Percentiles rank a stretch among this genome's conserved stretches.
These are phyloP conservation scores for Pascua sp. DNA, from an alignment of 1,284 basidiomycete genomes.

Conservation along the genomic window DNA sequence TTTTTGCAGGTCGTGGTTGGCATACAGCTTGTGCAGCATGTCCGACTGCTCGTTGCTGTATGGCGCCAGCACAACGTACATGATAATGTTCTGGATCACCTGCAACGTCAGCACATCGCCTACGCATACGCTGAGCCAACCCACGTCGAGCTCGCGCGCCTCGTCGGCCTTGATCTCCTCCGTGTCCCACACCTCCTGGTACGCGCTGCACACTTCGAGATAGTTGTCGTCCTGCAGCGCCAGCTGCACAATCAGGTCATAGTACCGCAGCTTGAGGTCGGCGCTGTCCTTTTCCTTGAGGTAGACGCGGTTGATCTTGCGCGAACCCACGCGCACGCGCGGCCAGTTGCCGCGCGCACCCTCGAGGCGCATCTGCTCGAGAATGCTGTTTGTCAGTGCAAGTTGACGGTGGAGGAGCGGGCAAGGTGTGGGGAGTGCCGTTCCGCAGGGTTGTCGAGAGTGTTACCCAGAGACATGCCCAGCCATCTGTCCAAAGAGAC, in stretches of 20 bases:
- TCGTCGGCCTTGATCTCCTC: conserved; percentile 81
- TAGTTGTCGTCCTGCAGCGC: conserved; percentile 80
- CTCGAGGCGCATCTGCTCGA: conserved; percentile 97
- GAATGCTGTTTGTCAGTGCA: conserved; percentile 53
- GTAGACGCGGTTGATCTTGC: conserved; percentile 93
- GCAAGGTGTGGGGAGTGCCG: neutral
- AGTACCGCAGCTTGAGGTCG: conserved; percentile 92
- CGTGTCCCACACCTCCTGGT: conserved; percentile 95
- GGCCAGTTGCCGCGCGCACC: conserved; percentile 74
- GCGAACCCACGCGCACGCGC: conserved; percentile 81
- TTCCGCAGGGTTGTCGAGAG: too few relatives aligned
- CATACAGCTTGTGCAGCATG: conserved; percentile 84
- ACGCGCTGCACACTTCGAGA: conserved; percentile 91
- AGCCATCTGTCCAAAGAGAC: too few relatives aligned
- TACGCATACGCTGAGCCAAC: conserved; percentile 30
- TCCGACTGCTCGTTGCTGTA: conserved; percentile 97
- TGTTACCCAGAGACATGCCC: too few relatives aligned
- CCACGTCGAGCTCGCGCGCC: conserved; percentile 68
- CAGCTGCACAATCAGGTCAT: conserved; percentile 93
- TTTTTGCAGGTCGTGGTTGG: conserved; percentile 70
- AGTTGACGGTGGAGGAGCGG: neutral
- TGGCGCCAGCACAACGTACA: conserved; percentile 88
- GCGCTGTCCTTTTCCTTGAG: conserved; percentile 83
- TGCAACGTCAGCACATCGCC: conserved; percentile 38
- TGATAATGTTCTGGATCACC: conserved; percentile 89